phyloP scores from a whole-genome alignment of 495 filamentous ascomycete genomes.

The Daldinia decipiens region DNA sequence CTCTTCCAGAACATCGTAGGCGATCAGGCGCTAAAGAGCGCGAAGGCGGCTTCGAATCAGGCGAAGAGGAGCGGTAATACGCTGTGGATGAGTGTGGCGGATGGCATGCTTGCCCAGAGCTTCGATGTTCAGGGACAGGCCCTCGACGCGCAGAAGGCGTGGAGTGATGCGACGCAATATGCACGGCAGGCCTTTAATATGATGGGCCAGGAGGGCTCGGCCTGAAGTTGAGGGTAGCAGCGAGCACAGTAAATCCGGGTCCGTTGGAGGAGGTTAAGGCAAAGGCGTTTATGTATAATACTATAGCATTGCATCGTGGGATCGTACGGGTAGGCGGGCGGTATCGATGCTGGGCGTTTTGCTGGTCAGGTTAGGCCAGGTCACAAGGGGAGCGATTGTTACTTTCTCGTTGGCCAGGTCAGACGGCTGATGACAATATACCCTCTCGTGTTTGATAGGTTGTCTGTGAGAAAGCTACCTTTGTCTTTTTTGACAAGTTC shows the following conservation, averaged over 20 bases:
- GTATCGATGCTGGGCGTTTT: constrained; percentile 11
- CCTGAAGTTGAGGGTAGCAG: constrained; percentile 19
- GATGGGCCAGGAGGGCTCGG: constrained; percentile 29
- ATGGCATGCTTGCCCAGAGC: constrained; percentile 79
- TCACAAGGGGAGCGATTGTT: constrained; percentile 30
- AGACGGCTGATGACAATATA: constrained; percentile 39
- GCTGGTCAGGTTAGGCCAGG: constrained; percentile 20
- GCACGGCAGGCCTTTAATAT: constrained; percentile 42
- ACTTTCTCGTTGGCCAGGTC: constrained; percentile 33
- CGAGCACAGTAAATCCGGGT: constrained; percentile 37
- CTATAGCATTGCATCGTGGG: constrained; percentile 43
- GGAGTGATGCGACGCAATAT: constrained; percentile 47
- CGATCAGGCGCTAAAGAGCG: constrained; percentile 90
- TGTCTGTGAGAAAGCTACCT: not conserved
- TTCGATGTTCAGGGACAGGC: constrained; percentile 75
- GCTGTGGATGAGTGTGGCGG: constrained; percentile 87
- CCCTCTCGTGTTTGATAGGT: constrained; percentile 37
- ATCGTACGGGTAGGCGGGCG: constrained; percentile 28
- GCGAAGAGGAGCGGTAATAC: constrained; percentile 78
- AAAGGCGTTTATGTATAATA: constrained; percentile 42
- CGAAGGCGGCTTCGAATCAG: constrained; percentile 75
- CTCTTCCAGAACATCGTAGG: constrained; percentile 89
- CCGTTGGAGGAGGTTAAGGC: constrained; percentile 13
- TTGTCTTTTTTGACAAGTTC: constrained; percentile 22
- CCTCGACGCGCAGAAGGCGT: constrained; percentile 64